Percentiles rank a stretch among this genome's conserved stretches.
These are phyloP conservation scores for Corymbia calophylla DNA, from an alignment of 441 rosid genomes.

Conservation along the genomic window DNA sequence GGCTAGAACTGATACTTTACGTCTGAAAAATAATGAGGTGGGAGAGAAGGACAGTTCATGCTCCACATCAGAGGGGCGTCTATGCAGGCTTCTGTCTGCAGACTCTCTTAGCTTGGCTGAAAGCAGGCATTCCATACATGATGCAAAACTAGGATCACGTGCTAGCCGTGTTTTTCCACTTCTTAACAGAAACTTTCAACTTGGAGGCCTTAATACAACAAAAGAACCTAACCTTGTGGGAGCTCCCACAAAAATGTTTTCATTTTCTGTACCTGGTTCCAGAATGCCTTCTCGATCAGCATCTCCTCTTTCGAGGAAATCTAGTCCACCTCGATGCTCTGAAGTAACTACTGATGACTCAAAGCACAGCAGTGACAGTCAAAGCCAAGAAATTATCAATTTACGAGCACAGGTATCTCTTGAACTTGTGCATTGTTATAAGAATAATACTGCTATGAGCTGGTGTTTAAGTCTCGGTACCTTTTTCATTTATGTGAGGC, in stretches of 20 bases:
- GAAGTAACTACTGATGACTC: slow-evolving; percentile 36
- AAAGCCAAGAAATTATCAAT: slow-evolving; percentile 40
- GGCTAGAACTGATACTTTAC: slow-evolving; percentile 21
- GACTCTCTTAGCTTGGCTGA: slow-evolving; percentile 27
- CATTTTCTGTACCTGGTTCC: slow-evolving; percentile 30
- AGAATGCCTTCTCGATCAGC: slow-evolving; percentile 27
- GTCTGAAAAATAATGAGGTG: slow-evolving; percentile 20
- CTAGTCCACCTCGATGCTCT: slow-evolving; percentile 43
- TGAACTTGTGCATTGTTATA: background rate
- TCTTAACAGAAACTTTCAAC: slow-evolving; percentile 23
- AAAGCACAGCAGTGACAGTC: slow-evolving; percentile 30
- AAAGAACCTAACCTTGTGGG: slow-evolving; percentile 23
- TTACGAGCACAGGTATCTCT: slow-evolving; percentile 58
- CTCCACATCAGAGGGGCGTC: slow-evolving; percentile 23
- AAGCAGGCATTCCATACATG: slow-evolving; percentile 15
- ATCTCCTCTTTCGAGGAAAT: slow-evolving; percentile 39
- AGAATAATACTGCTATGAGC: background rate
- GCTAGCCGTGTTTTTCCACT: slow-evolving; percentile 26
- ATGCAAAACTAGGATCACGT: slow-evolving; percentile 18
- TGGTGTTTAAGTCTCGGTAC: background rate
- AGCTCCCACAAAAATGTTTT: slow-evolving; percentile 23
- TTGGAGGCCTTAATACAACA: slow-evolving; percentile 16
- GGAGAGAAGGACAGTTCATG: slow-evolving; percentile 29
- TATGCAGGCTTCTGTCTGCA: slow-evolving; percentile 34
- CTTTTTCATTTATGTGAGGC: background rate